These are phyloP conservation scores for Pseudogymnoascus sp. DNA, from an alignment of 2,329 filamentous ascomycete species.

Conservation along the genomic window DNA sequence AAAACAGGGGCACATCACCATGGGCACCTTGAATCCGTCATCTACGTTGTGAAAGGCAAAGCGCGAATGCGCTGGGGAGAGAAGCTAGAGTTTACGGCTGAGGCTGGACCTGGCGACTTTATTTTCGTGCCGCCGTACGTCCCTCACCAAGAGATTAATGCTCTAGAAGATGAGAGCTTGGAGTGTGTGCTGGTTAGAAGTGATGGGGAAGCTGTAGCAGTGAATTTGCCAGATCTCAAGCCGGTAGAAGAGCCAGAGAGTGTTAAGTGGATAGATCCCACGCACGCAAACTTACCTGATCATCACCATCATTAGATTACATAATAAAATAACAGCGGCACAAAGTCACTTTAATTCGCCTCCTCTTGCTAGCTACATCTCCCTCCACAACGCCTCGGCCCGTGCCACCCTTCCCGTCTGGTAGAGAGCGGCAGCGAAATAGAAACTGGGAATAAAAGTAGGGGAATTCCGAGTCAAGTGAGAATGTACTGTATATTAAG, in stretches of 20 bases:
- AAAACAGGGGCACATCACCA: slow-evolving; percentile 40
- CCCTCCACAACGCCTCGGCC: neutral
- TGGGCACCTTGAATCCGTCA: slow-evolving; percentile 38
- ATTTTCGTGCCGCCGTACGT: slow-evolving; percentile 40
- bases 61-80: slow-evolving; percentile 40
- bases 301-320: slow-evolving; percentile 13
- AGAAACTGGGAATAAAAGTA: neutral
- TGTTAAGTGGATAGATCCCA: slow-evolving; percentile 40
- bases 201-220: slow-evolving; percentile 37
- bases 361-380: neutral
- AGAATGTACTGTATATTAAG: neutral
- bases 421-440: neutral
- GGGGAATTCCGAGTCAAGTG: neutral
- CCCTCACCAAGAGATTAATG: slow-evolving; percentile 41
- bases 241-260: slow-evolving; percentile 36
- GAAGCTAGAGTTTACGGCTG: slow-evolving; percentile 37
- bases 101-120: slow-evolving; percentile 39
- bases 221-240: slow-evolving; percentile 37
- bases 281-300: slow-evolving; percentile 28
- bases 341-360: neutral
- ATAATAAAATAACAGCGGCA: neutral
- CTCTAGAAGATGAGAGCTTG: slow-evolving; percentile 33
- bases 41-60: slow-evolving; percentile 38
- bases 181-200: slow-evolving; percentile 38
- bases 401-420: neutral